Evolutionary conservation across 352 stramenopile genomes (phyloP).

Genomic region (Blastocystis sp.): DNA sequence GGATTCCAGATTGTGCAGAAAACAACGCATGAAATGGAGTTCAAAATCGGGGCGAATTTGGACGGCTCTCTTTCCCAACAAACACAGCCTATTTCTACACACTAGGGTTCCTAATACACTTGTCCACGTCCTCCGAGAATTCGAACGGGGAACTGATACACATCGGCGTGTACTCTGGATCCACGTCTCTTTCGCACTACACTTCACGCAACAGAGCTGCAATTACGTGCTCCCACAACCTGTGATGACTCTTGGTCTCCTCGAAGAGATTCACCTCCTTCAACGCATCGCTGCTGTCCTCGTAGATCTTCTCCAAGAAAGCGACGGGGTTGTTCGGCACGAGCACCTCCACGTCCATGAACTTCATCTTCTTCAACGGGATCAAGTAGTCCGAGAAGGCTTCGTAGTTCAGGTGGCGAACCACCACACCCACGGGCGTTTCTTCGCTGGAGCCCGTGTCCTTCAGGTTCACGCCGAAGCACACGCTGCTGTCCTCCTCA

Average conservation of each 20-base stretch:
- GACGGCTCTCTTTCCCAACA: too few species aligned
- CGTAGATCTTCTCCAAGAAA: slow-evolving; percentile 60
- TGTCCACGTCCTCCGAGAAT: slow-evolving; percentile 12
- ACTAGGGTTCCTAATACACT: neutral
- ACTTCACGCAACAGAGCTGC: neutral
- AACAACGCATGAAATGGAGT: too few species aligned
- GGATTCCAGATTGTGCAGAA: too few species aligned
- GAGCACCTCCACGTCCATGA: slow-evolving; percentile 26
- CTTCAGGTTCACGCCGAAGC: slow-evolving; percentile 43
- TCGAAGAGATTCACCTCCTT: slow-evolving; percentile 56
- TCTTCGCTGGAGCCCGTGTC: neutral
- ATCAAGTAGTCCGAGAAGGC: slow-evolving; percentile 17
- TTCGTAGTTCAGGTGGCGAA: neutral
- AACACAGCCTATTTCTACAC: neutral
- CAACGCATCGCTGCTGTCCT: slow-evolving; percentile 40
- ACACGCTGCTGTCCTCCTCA: slow-evolving; percentile 56
- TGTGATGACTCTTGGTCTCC: slow-evolving; percentile 5
- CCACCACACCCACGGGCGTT: slow-evolving; percentile 25
- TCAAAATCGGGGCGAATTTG: slow-evolving; percentile 83
- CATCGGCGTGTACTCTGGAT: slow-evolving; percentile 9
- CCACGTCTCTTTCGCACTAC: slow-evolving; percentile 45
- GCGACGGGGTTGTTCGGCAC: slow-evolving; percentile 64
- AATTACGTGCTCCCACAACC: slow-evolving; percentile 23
- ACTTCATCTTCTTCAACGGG: slow-evolving; percentile 65
- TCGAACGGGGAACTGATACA: slow-evolving; percentile 56